Evolutionary conservation across 75 land plant genomes (phyloP), one percentile per base, ranked within the genome.

Genomic region (Pseudotsuga menziesii): DNA sequence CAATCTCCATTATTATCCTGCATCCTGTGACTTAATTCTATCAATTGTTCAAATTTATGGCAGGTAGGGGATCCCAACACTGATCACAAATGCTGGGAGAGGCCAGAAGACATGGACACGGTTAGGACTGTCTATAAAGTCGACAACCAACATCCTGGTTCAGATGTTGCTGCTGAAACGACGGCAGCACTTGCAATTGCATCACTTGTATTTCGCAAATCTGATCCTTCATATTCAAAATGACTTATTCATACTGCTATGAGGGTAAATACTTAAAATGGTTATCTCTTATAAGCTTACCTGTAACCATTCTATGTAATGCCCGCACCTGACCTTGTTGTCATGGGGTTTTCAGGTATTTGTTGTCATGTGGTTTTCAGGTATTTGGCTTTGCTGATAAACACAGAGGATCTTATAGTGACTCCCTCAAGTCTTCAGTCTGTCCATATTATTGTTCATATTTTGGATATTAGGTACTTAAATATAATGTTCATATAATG

Each of bases 71-170:
- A 95, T 77, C 92, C 98, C 7, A 82, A 76, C 77, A 86, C 80
- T 76, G 98, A 95, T 76, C 98, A 95, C 75, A 78, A 84, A 59
- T 95, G 98, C 73, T 95, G 98, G 98, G 91, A 94, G 84, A 85
- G 97, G 78, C 97, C 98, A 14, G 98, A 95, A 77, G 89, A 95
- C 79, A 95, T 95, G 98, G 96, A 96, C 73, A 95, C 98, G 4
- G 86, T 86, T 4, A 87, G 98, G 66, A 88, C 54, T 35, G 96
- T 90, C 0, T 83, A 70, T 80, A 93, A 91, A 75, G 77, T 95
- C 27, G 94, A 93, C 77, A 69, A 63, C 44, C 76, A 81, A 59
- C 76, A 78, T 72, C 98, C 98, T n/a, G 98, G 98, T 27, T 88
- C 98, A 32, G 98, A 95, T 58, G 91, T 95, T 4, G 98, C 98